Evolutionary conservation across 768 basidiomycete species (phyloP).

Genomic region (Pseudohyphozyma bogoriensis): DNA sequence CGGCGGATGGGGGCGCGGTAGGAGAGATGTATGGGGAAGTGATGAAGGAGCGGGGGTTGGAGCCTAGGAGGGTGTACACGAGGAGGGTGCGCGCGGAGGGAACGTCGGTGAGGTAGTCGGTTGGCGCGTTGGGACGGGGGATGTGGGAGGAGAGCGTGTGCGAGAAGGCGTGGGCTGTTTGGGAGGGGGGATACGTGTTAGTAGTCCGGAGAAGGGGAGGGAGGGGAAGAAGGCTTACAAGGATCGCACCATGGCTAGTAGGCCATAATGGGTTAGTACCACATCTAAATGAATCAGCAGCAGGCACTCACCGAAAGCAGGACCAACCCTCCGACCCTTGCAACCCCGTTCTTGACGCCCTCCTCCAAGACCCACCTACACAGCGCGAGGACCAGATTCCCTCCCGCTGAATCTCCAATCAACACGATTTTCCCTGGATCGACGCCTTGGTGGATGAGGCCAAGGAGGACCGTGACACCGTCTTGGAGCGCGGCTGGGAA

Average conservation of each 20-base stretch:
- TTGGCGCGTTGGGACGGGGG: slow-evolving; percentile 15
- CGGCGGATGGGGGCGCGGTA: slow-evolving; percentile 17
- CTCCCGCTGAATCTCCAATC: slow-evolving; percentile 68
- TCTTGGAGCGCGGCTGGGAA: slow-evolving; percentile 71
- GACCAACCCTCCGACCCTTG: slow-evolving; percentile 9
- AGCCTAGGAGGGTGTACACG: slow-evolving; percentile 21
- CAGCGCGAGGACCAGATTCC: slow-evolving; percentile 49
- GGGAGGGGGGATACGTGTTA: too few relatives aligned
- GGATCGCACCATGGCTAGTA: slow-evolving; percentile 16
- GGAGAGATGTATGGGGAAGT: slow-evolving; percentile 22
- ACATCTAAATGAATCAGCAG: not conserved
- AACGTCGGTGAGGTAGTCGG: slow-evolving; percentile 27
- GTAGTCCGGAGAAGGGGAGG: not conserved
- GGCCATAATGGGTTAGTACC: too few relatives aligned
- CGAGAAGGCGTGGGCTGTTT: slow-evolving; percentile 21
- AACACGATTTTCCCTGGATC: slow-evolving; percentile 54
- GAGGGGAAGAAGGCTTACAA: not conserved
- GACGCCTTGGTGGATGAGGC: slow-evolving; percentile 53
- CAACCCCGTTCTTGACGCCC: slow-evolving; percentile 1
- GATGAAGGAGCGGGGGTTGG: slow-evolving; percentile 16
- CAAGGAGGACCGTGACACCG: slow-evolving; percentile 60
- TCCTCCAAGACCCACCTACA: slow-evolving; percentile 34
- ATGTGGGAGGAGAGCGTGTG: slow-evolving; percentile 13
- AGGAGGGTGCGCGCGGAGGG: slow-evolving; percentile 18
- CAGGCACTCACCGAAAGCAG: slow-evolving; percentile 15